These are phyloP conservation scores for Protomyces inundatus DNA, from an alignment of 1,139 yeast genomes.

Conservation along the genomic window DNA sequence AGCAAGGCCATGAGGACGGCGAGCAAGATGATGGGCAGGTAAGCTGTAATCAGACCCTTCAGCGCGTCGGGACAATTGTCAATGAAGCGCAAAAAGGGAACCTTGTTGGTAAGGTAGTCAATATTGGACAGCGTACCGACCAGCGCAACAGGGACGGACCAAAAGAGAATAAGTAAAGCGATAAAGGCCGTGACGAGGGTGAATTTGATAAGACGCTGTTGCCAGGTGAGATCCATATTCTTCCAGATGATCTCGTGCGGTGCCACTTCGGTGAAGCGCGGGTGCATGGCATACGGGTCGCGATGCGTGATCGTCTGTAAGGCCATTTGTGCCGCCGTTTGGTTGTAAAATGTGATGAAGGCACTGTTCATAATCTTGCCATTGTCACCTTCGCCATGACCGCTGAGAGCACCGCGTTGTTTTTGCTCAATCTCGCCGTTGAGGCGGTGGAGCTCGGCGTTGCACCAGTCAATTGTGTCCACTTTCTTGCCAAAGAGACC, in stretches of 20 bases:
- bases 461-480: constrained; percentile 69
- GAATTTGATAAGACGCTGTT: constrained; percentile 63
- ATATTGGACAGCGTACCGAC: constrained; percentile 85
- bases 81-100: constrained; percentile 67
- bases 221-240: constrained; percentile 77
- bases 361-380: constrained; percentile 54
- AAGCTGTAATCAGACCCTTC: constrained; percentile 77
- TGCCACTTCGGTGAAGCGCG: constrained; percentile 61
- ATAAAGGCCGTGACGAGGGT: constrained; percentile 52
- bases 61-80: constrained; percentile 60
- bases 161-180: constrained; percentile 59
- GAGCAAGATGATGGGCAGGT: constrained; percentile 77
- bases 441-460: constrained; percentile 60
- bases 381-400: constrained; percentile 37
- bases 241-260: constrained; percentile 85
- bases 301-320: constrained; percentile 68
- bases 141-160: constrained; percentile 94
- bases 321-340: constrained; percentile 85
- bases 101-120: constrained; percentile 59
- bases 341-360: constrained; percentile 79
- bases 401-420: constrained; percentile 44
- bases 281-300: constrained; percentile 57
- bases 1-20: constrained; percentile 78
- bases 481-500: constrained; percentile 75
- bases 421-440: constrained; percentile 58